These are phyloP conservation scores for Chenopodium suecicum DNA, from an alignment of 148 eudicot species.

Conservation along the genomic window DNA sequence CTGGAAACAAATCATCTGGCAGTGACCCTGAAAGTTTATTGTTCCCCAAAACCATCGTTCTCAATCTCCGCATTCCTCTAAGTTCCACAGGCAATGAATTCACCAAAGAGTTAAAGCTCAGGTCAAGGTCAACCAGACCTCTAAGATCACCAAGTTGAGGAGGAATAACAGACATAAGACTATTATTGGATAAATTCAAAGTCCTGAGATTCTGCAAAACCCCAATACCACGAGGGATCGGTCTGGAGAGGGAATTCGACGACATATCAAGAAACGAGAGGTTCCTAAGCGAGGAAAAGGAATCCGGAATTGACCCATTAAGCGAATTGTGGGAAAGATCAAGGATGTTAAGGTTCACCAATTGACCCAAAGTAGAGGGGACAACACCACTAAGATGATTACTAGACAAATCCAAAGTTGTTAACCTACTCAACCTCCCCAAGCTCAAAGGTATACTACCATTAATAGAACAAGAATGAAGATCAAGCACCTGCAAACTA, in stretches of 20 bases:
- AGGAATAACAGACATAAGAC: constrained; percentile 62
- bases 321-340: constrained; percentile 72
- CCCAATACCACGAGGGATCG: constrained; percentile 64
- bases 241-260: constrained; percentile 57
- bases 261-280: constrained; percentile 67
- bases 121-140: constrained; percentile 81
- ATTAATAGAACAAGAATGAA: constrained; percentile 50
- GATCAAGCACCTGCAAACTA: constrained; percentile 62
- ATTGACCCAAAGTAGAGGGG: constrained; percentile 63
- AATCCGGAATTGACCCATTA: constrained; percentile 54
- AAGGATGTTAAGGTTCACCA: constrained; percentile 55
- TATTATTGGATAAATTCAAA: constrained; percentile 71
- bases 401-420: constrained; percentile 45
- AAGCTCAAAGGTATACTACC: constrained; percentile 65
- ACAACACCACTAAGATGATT: constrained; percentile 58
- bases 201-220: constrained; percentile 43
- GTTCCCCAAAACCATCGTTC: constrained; percentile 49
- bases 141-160: constrained; percentile 69
- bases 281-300: constrained; percentile 50
- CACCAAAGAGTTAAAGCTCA: constrained; percentile 55
- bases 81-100: constrained; percentile 58
- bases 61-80: constrained; percentile 60
- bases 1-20: constrained; percentile 53
- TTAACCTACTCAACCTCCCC: constrained; percentile 57
- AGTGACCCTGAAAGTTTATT: constrained; percentile 61